phyloP scores from a whole-genome alignment of 202 grass and related monocot genomes.

The Dendrocalamus latiflorus region DNA sequence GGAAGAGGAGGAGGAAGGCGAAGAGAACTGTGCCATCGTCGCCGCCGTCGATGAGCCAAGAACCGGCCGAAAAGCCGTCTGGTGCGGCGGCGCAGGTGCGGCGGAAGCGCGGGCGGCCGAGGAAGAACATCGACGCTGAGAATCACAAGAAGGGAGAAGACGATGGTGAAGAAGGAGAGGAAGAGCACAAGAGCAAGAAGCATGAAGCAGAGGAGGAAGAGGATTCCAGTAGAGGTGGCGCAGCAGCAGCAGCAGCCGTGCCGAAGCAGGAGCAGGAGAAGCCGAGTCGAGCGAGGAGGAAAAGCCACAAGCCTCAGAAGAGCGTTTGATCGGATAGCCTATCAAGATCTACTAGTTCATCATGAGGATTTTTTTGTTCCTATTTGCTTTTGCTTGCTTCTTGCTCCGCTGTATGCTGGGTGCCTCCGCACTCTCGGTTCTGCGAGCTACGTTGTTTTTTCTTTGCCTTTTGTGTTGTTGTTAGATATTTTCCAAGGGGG shows the following conservation, averaged over 20 bases:
- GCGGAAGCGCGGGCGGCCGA: not conserved
- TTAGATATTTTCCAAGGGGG: no score
- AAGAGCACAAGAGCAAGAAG: not conserved
- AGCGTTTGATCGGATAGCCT: not conserved
- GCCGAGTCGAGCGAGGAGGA: not conserved
- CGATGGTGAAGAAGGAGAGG: not conserved
- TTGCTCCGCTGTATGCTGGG: no score
- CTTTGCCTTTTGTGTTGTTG: no score
- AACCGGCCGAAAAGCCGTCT: not conserved
- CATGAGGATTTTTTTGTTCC: no score
- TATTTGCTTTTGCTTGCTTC: not conserved
- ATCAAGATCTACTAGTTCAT: not conserved
- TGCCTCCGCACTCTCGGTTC: no score
- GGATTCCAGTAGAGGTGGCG: not conserved
- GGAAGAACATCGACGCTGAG: not conserved
- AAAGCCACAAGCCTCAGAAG: not conserved
- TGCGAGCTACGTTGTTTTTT: no score
- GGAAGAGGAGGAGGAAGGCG: not conserved
- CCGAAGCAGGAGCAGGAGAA: not conserved
- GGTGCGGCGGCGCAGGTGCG: not conserved
- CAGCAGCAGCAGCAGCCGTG: not conserved
- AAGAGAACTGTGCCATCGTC: not conserved
- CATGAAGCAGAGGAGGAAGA: not conserved
- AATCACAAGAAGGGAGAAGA: not conserved
- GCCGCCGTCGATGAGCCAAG: not conserved